Conservation (phyloP, 768 basidiomycete genomes). For the Gymnopilus dilepis region DNA sequence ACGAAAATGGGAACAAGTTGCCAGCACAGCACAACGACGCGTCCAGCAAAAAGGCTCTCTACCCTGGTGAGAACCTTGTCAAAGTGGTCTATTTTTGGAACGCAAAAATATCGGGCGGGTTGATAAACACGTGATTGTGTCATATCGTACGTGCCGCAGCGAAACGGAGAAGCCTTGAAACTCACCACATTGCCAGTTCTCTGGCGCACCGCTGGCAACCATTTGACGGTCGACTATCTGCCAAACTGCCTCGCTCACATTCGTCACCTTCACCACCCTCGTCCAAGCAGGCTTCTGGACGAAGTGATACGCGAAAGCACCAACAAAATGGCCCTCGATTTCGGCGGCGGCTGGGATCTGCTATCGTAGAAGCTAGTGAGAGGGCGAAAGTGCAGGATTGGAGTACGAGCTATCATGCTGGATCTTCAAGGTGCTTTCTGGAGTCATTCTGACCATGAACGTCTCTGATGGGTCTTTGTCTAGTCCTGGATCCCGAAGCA, state of each 20-base stretch:
- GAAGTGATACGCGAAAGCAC: slow-evolving; percentile 52
- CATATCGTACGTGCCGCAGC: not conserved
- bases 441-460: not conserved
- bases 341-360: slow-evolving; percentile 42
- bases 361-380: slow-evolving; percentile 27
- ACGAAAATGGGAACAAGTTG: not conserved
- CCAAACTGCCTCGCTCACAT: slow-evolving; percentile 79
- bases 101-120: not conserved
- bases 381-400: slow-evolving; percentile 55
- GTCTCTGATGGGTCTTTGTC: not conserved
- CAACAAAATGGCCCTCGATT: slow-evolving; percentile 38
- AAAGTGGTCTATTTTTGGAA: slow-evolving; percentile 12
- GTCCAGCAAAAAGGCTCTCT: not conserved
- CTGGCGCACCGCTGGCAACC: not conserved
- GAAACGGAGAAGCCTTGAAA: not conserved
- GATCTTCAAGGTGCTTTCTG: slow-evolving; percentile 68
- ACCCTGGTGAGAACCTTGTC: slow-evolving; percentile 7
- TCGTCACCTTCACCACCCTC: slow-evolving; percentile 80
- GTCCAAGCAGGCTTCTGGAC: slow-evolving; percentile 55
- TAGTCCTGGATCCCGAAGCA: slow-evolving; percentile 57
- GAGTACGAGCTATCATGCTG: slow-evolving; percentile 89
- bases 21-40: slow-evolving; percentile 1
- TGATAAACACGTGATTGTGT: slow-evolving; percentile 15
- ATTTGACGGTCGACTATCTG: slow-evolving; percentile 13
- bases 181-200: not conserved